A percentile compares a stretch with the other conserved stretches of the same genome.
phyloP scores from a whole-genome alignment of 2,329 filamentous ascomycete species.

The Neopestalotiopsis clavispora region DNA sequence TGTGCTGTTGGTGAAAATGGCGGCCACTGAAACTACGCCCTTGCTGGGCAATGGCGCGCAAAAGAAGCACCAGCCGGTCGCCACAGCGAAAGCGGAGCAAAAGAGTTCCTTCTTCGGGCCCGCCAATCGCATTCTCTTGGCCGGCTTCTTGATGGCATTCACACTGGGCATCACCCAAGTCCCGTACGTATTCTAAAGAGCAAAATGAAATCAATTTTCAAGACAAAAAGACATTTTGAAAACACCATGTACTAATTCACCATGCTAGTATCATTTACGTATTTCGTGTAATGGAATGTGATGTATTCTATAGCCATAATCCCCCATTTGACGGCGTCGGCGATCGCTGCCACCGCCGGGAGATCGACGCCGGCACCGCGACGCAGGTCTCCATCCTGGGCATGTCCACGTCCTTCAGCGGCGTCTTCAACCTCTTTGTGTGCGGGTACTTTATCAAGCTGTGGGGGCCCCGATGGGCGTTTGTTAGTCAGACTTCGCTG shows the following conservation, averaged over 20 bases:
- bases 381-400: slow-evolving; percentile 67
- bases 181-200: slow-evolving; percentile 6
- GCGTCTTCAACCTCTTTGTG: slow-evolving; percentile 67
- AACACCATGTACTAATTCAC: neutral
- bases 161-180: slow-evolving; percentile 18
- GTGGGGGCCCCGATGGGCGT: slow-evolving; percentile 65
- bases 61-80: neutral
- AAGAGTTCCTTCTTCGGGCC: slow-evolving; percentile 6
- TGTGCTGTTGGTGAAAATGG: neutral
- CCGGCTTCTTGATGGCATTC: slow-evolving; percentile 17
- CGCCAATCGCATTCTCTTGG: slow-evolving; percentile 14
- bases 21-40: slow-evolving; percentile 29
- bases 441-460: slow-evolving; percentile 70
- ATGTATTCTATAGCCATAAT: slow-evolving; percentile 68
- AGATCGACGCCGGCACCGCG: slow-evolving; percentile 69
- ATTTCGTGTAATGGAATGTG: slow-evolving; percentile 74
- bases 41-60: slow-evolving; percentile 14
- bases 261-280: slow-evolving; percentile 59
- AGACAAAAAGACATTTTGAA: no score
- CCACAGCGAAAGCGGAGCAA: neutral
- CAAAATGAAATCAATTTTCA: neutral
- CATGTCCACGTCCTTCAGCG: slow-evolving; percentile 71
- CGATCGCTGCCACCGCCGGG: slow-evolving; percentile 63
- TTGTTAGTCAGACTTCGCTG: slow-evolving; percentile 67
- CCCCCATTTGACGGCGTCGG: slow-evolving; percentile 50